Evolutionary conservation across 352 stramenopile genomes (phyloP), one percentile per base, ranked within the genome.

Genomic region (Phytophthora pisi): DNA sequence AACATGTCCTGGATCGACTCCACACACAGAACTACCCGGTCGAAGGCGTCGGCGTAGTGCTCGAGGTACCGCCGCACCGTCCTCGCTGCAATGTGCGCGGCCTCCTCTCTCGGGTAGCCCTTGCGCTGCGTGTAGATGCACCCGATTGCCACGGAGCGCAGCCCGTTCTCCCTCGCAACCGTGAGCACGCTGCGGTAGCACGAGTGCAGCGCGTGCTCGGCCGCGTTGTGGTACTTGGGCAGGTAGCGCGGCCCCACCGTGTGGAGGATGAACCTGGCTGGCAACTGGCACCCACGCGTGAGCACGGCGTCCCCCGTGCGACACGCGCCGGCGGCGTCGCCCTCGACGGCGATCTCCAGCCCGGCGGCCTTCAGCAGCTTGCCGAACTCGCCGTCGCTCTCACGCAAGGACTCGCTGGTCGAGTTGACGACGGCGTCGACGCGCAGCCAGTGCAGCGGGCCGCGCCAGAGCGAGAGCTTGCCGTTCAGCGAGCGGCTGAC

Each of bases 231-330:
- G 63, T 95, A 93, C 63, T 89, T 81, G 51, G 70, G 57, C 50
- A 90, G 78, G 75, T 96, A 97, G n/a, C 86, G 75, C 7, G 91
- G 91, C 16, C 82, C 88, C 51, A 96, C 91, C 6, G 90, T 96
- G 71, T 97, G 91, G 55, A 97, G 78, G 36, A 93, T 78, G 58
- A 82, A 90, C 53, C 75, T 77, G 45, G 89, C 86, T 0, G 79
- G 81, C 18, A 97, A 65, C 8, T 69, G 66, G 54, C 87, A 97
- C 7, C 88, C 91, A 23, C 83, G 78, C 10, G 91, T 97, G 49
- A 93, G 65, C n/a, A 93, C 81, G 10, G 90, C 80, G 34, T 97
- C 88, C 28, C 89, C 91, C 8, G 89, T 96, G 60, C 88, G 86
- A 57, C 91, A 97, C 2, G 52, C 54, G 7, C 75, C 84, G 0